These are phyloP conservation scores for Exophiala sp. DNA, from an alignment of 2,329 filamentous ascomycete genomes.

Conservation along the genomic window DNA sequence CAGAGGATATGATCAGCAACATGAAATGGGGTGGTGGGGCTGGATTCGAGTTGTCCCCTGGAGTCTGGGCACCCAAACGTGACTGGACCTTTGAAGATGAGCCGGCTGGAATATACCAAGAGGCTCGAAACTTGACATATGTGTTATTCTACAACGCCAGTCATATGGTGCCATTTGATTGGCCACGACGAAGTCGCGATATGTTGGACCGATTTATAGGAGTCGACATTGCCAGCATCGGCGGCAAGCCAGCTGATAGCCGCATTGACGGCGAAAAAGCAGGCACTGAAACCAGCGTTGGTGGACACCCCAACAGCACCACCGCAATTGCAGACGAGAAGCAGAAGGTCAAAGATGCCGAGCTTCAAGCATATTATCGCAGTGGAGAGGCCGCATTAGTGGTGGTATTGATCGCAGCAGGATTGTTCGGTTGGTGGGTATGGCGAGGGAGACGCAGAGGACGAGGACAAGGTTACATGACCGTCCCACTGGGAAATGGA, in stretches of 20 bases:
- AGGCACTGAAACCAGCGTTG: conserved; percentile 67
- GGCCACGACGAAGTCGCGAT: conserved; percentile 78
- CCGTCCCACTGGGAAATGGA: conserved; percentile 26
- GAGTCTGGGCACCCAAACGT: conserved; percentile 84
- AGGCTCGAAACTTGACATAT: conserved; percentile 92
- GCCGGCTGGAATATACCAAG: conserved; percentile 85
- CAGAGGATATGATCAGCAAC: conserved; percentile 83
- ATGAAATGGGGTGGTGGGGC: conserved; percentile 89
- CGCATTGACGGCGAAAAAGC: conserved; percentile 82
- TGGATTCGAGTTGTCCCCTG: conserved; percentile 83
- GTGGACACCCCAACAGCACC: conserved; percentile 67
- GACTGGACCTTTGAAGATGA: conserved; percentile 94
- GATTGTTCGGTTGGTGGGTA: conserved; percentile 69
- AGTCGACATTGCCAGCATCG: conserved; percentile 86
- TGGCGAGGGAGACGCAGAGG: conserved; percentile 53
- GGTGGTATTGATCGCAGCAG: conserved; percentile 71
- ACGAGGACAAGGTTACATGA: conserved; percentile 45
- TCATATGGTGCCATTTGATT: conserved; percentile 98
- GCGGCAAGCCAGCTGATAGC: conserved; percentile 73
- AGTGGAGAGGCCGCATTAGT: conserved; percentile 82
- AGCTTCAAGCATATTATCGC: conserved; percentile 84
- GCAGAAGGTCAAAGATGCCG: conserved; percentile 73
- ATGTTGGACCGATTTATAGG: conserved; percentile 97
- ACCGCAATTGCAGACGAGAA: conserved; percentile 64
- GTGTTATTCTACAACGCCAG: conserved; percentile 92